Conservation (phyloP, 176 grass and related monocot species). For the Oryza nivara region DNA sequence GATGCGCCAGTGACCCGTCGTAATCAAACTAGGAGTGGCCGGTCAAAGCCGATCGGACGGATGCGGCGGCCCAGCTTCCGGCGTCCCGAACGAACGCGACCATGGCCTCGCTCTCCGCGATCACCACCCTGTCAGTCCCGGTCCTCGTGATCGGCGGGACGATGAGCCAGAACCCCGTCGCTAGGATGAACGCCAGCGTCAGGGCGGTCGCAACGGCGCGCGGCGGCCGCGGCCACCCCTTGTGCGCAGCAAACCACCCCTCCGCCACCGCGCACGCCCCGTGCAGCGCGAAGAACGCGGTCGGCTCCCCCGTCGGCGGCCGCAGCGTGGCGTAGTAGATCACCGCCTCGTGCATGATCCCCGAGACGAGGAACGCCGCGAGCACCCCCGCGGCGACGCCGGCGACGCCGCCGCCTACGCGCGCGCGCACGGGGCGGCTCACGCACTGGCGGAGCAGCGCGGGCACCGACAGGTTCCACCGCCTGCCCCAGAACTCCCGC, state of each 20-base stretch:
- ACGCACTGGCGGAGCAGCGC: slow-evolving; percentile 63
- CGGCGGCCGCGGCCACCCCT: slow-evolving; percentile 6
- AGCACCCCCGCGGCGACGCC: slow-evolving; percentile 4
- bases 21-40: too few relatives aligned
- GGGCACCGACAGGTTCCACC: slow-evolving; percentile 74
- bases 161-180: not conserved
- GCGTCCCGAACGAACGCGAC: too few relatives aligned
- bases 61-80: too few relatives aligned
- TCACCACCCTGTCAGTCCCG: too few relatives aligned
- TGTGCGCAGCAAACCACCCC: not conserved
- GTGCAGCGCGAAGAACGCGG: slow-evolving; percentile 49
- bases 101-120: too few relatives aligned
- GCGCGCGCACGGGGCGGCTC: slow-evolving; percentile 51
- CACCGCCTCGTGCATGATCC: slow-evolving; percentile 55
- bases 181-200: slow-evolving; percentile 33
- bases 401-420: slow-evolving; percentile 20
- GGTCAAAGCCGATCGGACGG: too few relatives aligned
- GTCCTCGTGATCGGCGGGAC: too few relatives aligned
- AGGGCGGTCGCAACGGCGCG: not conserved
- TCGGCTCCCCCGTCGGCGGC: slow-evolving; percentile 42
- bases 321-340: slow-evolving; percentile 40
- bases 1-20: too few relatives aligned
- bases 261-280: slow-evolving; percentile 33
- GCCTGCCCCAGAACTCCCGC: slow-evolving; percentile 66
- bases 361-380: slow-evolving; percentile 43